A percentile compares a stretch with the other conserved stretches of the same genome.
Evolutionary conservation across 2,329 filamentous ascomycete species (phyloP).

Genomic region (Macrophomina pseudophaseolina): DNA sequence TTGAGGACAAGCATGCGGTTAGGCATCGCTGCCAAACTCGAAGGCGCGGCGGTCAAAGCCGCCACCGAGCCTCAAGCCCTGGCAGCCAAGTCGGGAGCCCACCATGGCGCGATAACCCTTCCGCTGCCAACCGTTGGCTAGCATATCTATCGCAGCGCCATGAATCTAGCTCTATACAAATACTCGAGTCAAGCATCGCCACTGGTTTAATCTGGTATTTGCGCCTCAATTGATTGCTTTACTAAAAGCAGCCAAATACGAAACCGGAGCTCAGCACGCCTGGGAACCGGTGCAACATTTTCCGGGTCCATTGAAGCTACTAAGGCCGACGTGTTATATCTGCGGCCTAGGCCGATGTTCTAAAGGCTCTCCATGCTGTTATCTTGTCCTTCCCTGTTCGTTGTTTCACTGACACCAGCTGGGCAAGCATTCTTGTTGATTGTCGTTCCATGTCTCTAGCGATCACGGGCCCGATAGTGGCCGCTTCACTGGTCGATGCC

Average conservation of each 20-base stretch:
- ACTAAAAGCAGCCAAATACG: neutral
- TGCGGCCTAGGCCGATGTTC: too few species aligned
- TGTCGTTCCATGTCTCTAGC: too few species aligned
- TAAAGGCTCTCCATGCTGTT: too few species aligned
- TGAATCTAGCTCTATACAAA: neutral
- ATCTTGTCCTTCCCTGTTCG: too few species aligned
- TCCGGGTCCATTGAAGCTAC: neutral
- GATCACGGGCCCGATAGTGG: too few species aligned
- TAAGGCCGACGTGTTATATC: neutral
- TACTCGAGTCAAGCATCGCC: neutral
- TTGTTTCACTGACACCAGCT: too few species aligned
- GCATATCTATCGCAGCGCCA: neutral
- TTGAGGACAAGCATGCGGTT: neutral
- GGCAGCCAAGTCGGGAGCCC: neutral
- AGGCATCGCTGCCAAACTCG: neutral
- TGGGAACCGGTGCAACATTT: neutral
- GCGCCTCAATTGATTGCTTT: neutral
- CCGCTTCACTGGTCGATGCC: too few species aligned
- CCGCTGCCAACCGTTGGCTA: neutral
- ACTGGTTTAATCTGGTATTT: neutral
- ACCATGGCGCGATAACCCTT: neutral
- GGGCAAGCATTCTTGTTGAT: too few species aligned
- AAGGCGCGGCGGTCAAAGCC: neutral
- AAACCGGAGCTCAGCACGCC: neutral
- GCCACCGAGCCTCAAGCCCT: neutral